Evolutionary conservation across 2,329 filamentous ascomycete genomes (phyloP), one percentile per base, ranked within the genome.

Genomic region (Colletotrichum abscissum): DNA sequence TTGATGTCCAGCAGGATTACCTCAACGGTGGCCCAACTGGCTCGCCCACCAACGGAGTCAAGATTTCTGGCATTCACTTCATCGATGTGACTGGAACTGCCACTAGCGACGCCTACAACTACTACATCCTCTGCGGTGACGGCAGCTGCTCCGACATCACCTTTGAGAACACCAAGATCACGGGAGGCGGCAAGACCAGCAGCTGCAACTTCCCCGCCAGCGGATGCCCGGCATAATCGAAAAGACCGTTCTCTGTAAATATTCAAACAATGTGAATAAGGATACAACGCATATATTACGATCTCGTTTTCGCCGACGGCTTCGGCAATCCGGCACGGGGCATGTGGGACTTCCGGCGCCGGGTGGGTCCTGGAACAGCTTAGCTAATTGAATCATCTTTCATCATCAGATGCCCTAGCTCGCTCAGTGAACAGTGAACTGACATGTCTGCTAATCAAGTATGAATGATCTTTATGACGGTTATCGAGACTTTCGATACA

Each of bases 1-100:
- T 73, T 28, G 71, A 73, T 14, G 24, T 73, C 60, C 71, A 73
- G 67, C 71, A 73, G 71, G 71, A 73, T 60, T 73, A 73, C 71
- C 71, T 73, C 56, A 73, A 73, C 56, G 71, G 71, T 6, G 71
- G 71, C 67, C 71, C 71, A 16, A 73, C 71, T 38, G 67, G 71
- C 56, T 4, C 4, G 16, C 71, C 71, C 49, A 73, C 71, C 67
- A 63, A 71, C 60, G 71, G 71, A 7, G 71, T 73, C 56, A 62
- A 65, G 46, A 71, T 73, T 9, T 30, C 60, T 7, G 62, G 67
- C 28, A 24, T 73, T 28, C 56, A 57, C 28, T 73, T 73, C 67
- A 38, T 73, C 60, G 35, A 73, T 16, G 71, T 73, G 11, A 42
- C 38, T 8, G 71, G 71, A 19, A 73, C 67, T 26, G 56, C 59